Base-by-base conservation (phyloP, 2,329 filamentous ascomycete species). In the Colletotrichum tofieldiae region DNA sequence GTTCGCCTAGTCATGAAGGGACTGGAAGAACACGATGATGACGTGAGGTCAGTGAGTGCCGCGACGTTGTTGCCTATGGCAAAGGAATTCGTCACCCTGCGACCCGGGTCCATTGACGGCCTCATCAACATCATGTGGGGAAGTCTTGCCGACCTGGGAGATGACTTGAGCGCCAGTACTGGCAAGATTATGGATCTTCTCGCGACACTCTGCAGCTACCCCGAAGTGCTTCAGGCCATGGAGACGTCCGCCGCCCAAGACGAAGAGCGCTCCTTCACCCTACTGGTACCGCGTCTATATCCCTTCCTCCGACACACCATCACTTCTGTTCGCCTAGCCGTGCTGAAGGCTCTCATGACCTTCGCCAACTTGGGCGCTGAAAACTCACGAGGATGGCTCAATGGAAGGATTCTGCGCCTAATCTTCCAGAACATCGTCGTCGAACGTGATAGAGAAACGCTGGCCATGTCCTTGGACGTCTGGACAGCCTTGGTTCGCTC, bases 181-280 rank as follows among this genome's bases (percentile, higher is more conserved):
- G 96, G 96, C 59, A 97, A 95, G 68, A 97, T 99, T 66, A 99
- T 99, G 97, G 97, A 99, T 81, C 89, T 99, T 51, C 88, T 99
- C 23, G 96, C 97, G 18, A 98, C 96, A 72, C 90, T 99, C 2
- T 99, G 96, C 84, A 93, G 95, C 74, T 99, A 98, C 84, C 94
- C 94, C 0, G 91, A 98, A 83, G 96, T 98, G 9, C 85, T 99
- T 41, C 91, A 96, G 73, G 93, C 96, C 18, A 99, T 99, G 96
- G 97, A 97, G 83, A 85, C 87, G 39, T 98, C 97, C 67, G 96
- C 96, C 9, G 90, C 91, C 9, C 88, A 93, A 77, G 93, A 98
- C 78, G 89, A 94, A 16, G 93, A 95, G 76, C 93, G 96, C 67
- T 98, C 96, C 1, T 99, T 99, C 80, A 94, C 94, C 5, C 91